Evolutionary conservation across 2,329 filamentous ascomycete genomes (phyloP).

Genomic region (Xylariaceae sp.): DNA sequence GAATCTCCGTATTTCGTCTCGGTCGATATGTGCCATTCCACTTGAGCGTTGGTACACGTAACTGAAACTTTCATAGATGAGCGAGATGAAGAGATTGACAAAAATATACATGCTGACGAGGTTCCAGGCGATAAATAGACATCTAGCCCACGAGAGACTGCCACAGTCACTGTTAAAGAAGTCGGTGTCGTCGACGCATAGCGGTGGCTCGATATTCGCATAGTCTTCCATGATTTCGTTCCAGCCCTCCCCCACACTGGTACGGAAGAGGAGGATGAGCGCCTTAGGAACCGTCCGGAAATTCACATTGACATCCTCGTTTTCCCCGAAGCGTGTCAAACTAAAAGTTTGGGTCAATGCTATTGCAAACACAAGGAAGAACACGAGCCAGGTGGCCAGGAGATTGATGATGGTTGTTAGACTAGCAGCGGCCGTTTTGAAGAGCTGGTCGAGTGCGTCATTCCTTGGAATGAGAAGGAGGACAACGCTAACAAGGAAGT

Average conservation of each 20-base stretch:
- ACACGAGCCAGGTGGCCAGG: constrained; percentile 93
- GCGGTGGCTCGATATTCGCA: constrained; percentile 75
- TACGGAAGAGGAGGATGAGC: constrained; percentile 88
- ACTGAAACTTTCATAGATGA: constrained; percentile 99
- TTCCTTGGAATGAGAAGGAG: constrained; percentile 93
- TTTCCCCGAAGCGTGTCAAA: constrained; percentile 79
- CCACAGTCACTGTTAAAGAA: constrained; percentile 94
- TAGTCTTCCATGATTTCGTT: constrained; percentile 97
- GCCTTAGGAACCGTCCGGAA: constrained; percentile 94
- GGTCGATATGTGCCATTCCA: constrained; percentile 84
- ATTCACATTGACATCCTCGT: constrained; percentile 80
- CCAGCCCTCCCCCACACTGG: constrained; percentile 95
- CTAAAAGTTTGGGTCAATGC: constrained; percentile 96
- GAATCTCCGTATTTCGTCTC: constrained; percentile 93
- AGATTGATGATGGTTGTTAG: constrained; percentile 88
- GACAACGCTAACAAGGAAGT: constrained; percentile 88
- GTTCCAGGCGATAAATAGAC: constrained; percentile 95
- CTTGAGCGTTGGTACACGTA: constrained; percentile 98
- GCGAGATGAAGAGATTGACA: constrained; percentile 94
- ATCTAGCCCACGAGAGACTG: constrained; percentile 83
- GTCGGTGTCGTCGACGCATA: constrained; percentile 70
- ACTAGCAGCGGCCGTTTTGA: constrained; percentile 97
- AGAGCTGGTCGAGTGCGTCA: constrained; percentile 94
- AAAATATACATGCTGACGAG: constrained; percentile 99
- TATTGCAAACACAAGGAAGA: constrained; percentile 96